phyloP scores from a whole-genome alignment of 176 grass and related monocot species.

The Leersia perrieri region DNA sequence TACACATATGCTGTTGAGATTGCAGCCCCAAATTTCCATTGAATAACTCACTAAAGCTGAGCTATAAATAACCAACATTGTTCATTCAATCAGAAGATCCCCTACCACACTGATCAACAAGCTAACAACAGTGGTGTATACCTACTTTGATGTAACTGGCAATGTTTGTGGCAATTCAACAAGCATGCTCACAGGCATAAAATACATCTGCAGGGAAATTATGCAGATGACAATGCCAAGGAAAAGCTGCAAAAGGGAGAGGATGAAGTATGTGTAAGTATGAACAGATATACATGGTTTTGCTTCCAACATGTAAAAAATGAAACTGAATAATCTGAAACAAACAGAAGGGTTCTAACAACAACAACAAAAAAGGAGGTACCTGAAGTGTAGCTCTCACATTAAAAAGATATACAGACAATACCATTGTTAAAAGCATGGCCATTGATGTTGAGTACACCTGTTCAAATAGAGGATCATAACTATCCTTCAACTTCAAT shows the following conservation, averaged over 20 bases:
- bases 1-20: slow-evolving; percentile 1
- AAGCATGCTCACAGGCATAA: slow-evolving; percentile 80
- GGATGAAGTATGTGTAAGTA: slow-evolving; percentile 32
- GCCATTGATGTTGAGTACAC: slow-evolving; percentile 99
- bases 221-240: slow-evolving; percentile 96
- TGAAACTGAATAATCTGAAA: not conserved
- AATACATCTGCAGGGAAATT: slow-evolving; percentile 97
- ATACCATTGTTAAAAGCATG: slow-evolving; percentile 90
- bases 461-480: slow-evolving; percentile 43
- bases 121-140: slow-evolving; percentile 16
- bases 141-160: slow-evolving; percentile 43
- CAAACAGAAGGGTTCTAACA: not conserved
- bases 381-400: slow-evolving; percentile 92
- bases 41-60: not conserved
- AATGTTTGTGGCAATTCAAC: slow-evolving; percentile 71
- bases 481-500: not conserved
- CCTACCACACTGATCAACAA: slow-evolving; percentile 13
- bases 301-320: slow-evolving; percentile 2
- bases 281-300: slow-evolving; percentile 15
- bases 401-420: slow-evolving; percentile 86
- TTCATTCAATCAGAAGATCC: slow-evolving; percentile 15
- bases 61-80: not conserved
- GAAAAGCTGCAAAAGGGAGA: slow-evolving; percentile 70
- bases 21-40: not conserved
- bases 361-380: slow-evolving; percentile 4